Evolutionary conservation across 257 asterid genomes (phyloP).

Genomic region (Agastache rugosa): DNA sequence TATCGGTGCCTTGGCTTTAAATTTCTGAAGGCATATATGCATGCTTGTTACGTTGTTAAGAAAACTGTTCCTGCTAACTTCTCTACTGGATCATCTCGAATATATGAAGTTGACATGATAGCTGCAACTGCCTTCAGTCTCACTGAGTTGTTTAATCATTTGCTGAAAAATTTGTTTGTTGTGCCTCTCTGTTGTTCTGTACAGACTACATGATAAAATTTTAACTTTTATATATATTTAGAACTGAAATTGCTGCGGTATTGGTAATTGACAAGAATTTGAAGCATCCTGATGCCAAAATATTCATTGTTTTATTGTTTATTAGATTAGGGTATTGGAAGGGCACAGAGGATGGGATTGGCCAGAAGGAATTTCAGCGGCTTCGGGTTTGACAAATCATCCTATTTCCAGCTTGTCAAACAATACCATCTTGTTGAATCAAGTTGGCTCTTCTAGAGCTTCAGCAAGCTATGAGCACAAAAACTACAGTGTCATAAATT

Average conservation of each 20-base stretch:
- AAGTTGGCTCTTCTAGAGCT: conserved; percentile 39
- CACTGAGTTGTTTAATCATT: not conserved
- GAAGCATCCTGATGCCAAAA: conserved; percentile 41
- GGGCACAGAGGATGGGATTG: conserved; percentile 70
- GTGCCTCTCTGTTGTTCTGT: not conserved
- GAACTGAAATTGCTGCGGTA: conserved; percentile 30
- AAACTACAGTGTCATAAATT: conserved; percentile 21
- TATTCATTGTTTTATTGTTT: conserved; percentile 40
- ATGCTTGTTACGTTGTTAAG: not conserved
- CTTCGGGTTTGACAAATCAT: conserved; percentile 38
- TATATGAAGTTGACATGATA: not conserved
- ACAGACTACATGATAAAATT: not conserved
- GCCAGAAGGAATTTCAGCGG: conserved; percentile 58
- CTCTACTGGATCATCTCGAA: not conserved
- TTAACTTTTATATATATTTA: conserved; percentile 23
- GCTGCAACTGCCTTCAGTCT: not conserved
- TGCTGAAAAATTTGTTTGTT: not conserved
- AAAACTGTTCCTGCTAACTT: not conserved
- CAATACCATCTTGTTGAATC: conserved; percentile 38
- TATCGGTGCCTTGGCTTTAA: not conserved
- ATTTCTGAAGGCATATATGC: conserved; percentile 20
- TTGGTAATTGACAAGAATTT: conserved; percentile 30
- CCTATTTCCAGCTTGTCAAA: conserved; percentile 35
- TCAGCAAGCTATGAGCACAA: conserved; percentile 43
- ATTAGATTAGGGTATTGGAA: conserved; percentile 60